Percentiles rank a stretch among this genome's conserved stretches.
Conservation (phyloP, 2,329 filamentous ascomycete genomes). For the Trichoderma arundinaceum region DNA sequence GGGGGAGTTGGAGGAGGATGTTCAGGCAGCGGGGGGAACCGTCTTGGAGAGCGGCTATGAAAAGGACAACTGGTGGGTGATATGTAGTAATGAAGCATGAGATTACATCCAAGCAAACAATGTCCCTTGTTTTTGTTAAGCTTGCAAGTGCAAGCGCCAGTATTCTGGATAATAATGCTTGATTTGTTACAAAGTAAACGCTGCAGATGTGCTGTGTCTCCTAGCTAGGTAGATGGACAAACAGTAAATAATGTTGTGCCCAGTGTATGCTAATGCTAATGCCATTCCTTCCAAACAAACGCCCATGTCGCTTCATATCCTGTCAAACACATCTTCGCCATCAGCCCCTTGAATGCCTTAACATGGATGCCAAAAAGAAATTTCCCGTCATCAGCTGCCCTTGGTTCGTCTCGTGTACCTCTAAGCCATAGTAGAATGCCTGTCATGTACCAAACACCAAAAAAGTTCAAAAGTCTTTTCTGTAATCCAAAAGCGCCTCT, state of each 20-base stretch:
- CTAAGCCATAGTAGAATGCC: slow-evolving; percentile 17
- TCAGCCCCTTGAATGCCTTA: not conserved
- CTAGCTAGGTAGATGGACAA: slow-evolving; percentile 15
- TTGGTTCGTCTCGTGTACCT: slow-evolving; percentile 15
- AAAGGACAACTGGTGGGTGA: slow-evolving; percentile 97
- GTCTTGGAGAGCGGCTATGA: slow-evolving; percentile 88
- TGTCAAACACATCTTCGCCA: not conserved
- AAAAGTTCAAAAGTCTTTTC: slow-evolving; percentile 25
- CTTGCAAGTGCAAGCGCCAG: not conserved
- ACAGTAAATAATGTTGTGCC: slow-evolving; percentile 6
- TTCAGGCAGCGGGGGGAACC: slow-evolving; percentile 73
- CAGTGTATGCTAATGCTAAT: slow-evolving; percentile 20
- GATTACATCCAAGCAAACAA: not conserved
- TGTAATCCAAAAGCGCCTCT: slow-evolving; percentile 30
- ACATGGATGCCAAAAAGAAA: not conserved
- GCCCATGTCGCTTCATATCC: slow-evolving; percentile 11
- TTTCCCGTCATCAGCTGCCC: slow-evolving; percentile 7
- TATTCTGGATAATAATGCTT: not conserved
- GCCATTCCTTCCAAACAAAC: slow-evolving; percentile 12
- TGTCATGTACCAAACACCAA: slow-evolving; percentile 11
- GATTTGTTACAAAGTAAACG: slow-evolving; percentile 28
- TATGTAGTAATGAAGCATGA: slow-evolving; percentile 50
- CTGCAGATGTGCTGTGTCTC: slow-evolving; percentile 25
- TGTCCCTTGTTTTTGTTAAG: not conserved
- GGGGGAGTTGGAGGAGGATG: slow-evolving; percentile 84